Conservation (phyloP, 1,139 yeast genomes). For the Candida buenavistaensis region DNA sequence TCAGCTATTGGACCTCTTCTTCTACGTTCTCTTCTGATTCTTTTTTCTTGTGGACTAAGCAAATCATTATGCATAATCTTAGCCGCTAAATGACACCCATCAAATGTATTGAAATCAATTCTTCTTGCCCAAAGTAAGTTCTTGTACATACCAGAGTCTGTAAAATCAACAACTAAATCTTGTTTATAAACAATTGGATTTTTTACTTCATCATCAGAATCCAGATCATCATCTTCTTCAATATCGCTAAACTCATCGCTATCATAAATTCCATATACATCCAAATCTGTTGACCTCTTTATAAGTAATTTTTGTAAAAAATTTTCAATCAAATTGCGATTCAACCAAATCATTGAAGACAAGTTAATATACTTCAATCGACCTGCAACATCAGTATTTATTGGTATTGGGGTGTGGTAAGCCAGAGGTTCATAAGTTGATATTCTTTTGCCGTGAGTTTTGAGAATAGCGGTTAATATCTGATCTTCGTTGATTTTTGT, state of each 20-base stretch:
- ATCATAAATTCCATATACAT: constrained; percentile 2
- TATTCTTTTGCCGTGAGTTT: constrained; percentile 20
- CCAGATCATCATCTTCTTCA: constrained; percentile 8
- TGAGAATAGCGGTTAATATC: constrained; percentile 32
- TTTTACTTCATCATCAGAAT: constrained; percentile 9
- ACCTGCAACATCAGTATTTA: constrained; percentile 14
- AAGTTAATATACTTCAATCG: constrained; percentile 37
- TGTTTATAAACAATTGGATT: constrained; percentile 16
- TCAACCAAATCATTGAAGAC: constrained; percentile 55
- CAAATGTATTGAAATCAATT: constrained; percentile 29
- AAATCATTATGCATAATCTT: constrained; percentile 35
- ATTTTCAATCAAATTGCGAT: constrained; percentile 36
- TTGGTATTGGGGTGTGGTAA: constrained; percentile 14
- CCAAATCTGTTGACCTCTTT: constrained; percentile 8
- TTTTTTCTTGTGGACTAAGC: constrained; percentile 30
- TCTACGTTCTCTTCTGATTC: constrained; percentile 30
- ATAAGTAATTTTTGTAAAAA: constrained; percentile 25
- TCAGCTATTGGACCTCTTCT: constrained; percentile 50
- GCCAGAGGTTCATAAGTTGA: constrained; percentile 12
- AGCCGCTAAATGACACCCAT: constrained; percentile 33
- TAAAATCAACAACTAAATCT: constrained; percentile 43
- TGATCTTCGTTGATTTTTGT: constrained; percentile 37
- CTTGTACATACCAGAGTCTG: constrained; percentile 61
- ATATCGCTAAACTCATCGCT: constrained; percentile 11
- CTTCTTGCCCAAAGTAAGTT: constrained; percentile 54